Base-by-base conservation (phyloP, 2,329 filamentous ascomycete species). In the Cryphonectria radicalis region DNA sequence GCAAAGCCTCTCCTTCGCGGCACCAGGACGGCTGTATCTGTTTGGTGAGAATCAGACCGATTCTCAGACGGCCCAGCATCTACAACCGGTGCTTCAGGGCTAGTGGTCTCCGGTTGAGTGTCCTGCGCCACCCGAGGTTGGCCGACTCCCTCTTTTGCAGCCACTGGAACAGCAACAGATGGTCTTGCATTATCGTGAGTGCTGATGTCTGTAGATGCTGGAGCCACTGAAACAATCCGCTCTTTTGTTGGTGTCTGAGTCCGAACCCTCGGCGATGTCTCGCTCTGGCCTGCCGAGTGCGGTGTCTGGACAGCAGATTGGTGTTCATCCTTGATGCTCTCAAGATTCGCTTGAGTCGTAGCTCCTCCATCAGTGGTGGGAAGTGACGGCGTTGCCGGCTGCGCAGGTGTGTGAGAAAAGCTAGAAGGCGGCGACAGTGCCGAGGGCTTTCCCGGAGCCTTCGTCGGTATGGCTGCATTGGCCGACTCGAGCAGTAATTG, bases 401-500 rank as follows among this genome's bases (percentile, higher is more conserved):
- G 32, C 35, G n/a, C 22, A 7, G 46, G 43, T 35, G 63, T 5
- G 43, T 28, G n/a, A 32, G 64, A 8, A 35, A 66, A 35, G 7
- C 46, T 50, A 25, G n/a, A n/a, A 62, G 25, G 28, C 42, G 66
- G 50, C 37, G 63, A 53, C 10, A 28, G 13, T 50, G 55, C 22
- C 32, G 63, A n/a, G 11, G 17, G 53, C 35, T 62, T 28, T 53
- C 37, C 46, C 6, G 28, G 57, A 50, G 19, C 40, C 55, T 40
- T 60, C 35, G 37, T 64, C n/a, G 55, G 37, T 25, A 46, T 42
- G 11, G 77, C 74, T 57, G 76, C 69, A 70, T 80, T 75, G 42
- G 80, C 78, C 8, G 82, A 83, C 74, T 84, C 86, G 74, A 81
- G 83, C 60, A 84, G 77, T 71, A 82, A 79, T 74, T 83, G 85